Base-by-base conservation (phyloP, 176 grass and related monocot genomes). In the Avena atlantica region DNA sequence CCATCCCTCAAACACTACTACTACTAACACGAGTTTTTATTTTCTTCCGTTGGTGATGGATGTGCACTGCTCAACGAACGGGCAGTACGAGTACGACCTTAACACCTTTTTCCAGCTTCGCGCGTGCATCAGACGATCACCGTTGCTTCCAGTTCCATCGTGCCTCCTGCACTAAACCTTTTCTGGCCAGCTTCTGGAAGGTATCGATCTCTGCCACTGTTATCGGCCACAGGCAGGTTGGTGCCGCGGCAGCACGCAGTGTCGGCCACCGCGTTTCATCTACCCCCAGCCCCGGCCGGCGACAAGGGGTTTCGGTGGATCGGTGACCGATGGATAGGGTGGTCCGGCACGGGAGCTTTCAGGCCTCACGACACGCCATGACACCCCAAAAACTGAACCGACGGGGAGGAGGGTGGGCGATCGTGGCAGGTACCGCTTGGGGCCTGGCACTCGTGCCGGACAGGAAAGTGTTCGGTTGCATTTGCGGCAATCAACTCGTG, bases 1-100 rank as follows among this genome's bases (percentile, higher is more conserved):
- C 37, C 29, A 31, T 31, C 29, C 29, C 6, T 6, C 37, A 40
- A 40, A 40, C 3, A 40, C 37, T 40, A 40, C 37, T 48, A 58
- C 17, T 19, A 6, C 17, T 19, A 13, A 14, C 86, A 88, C 52
- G 86, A 81, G 61, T 42, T 85, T 61, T 63, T 1, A 52, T 75
- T 88, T 88, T 77, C 24, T 31, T 8, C 12, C 23, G 24, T 65
- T 34, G 13, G 24, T 15, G 58, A 49, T 14, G 12, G 59, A 85
- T 63, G 81, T 49, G 3, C 69, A 85, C 81, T 45, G 76, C 81
- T 47, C 89, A 88, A 81, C 89, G 57, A 47, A 74, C 71, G 40
- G 40, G 4, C 45, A 12, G 29, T 3, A 4, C 21, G 2, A 0
- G 44, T 25, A 51, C 71, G 47, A 27, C 0, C 21, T 10, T 12